phyloP scores from a whole-genome alignment of 495 filamentous ascomycete genomes.

The Xylaria bambusicola region DNA sequence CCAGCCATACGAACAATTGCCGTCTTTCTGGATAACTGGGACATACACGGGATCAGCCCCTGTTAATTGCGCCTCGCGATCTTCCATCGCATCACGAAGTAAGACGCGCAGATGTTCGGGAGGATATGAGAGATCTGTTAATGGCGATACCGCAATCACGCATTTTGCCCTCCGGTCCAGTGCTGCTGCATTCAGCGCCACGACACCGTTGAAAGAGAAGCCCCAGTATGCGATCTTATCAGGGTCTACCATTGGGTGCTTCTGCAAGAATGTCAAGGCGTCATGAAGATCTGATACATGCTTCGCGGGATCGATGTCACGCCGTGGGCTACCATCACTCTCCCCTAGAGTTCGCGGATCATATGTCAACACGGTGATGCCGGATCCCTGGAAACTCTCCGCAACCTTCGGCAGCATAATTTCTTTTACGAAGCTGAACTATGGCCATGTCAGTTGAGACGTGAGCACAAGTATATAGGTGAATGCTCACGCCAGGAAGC shows the following conservation, averaged over 20 bases:
- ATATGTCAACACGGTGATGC: conserved; percentile 44
- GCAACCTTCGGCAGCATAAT: conserved; percentile 38
- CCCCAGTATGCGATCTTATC: conserved; percentile 46
- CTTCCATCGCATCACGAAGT: conserved; percentile 17
- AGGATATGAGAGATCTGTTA: not conserved
- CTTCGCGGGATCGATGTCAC: conserved; percentile 41
- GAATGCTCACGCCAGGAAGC: too few relatives aligned
- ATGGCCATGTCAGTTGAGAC: too few relatives aligned
- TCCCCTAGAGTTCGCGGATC: conserved; percentile 41
- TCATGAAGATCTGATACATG: conserved; percentile 43
- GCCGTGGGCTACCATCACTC: conserved; percentile 48
- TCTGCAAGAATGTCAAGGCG: conserved; percentile 35
- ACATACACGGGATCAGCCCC: conserved; percentile 28
- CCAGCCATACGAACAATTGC: too few relatives aligned
- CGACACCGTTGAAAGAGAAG: conserved; percentile 42
- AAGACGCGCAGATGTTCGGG: not conserved
- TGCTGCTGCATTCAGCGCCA: conserved; percentile 29
- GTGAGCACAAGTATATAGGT: too few relatives aligned
- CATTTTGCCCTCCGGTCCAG: conserved; percentile 33
- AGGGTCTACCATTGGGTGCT: conserved; percentile 32
- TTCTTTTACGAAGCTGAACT: conserved; percentile 53
- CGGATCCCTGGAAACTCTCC: conserved; percentile 38
- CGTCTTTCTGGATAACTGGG: conserved; percentile 9
- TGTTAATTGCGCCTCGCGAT: conserved; percentile 28
- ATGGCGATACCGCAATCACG: not conserved